These are phyloP conservation scores for Pseudognaphalium luteoalbum DNA, from an alignment of 129 eudicot species.

Conservation along the genomic window DNA sequence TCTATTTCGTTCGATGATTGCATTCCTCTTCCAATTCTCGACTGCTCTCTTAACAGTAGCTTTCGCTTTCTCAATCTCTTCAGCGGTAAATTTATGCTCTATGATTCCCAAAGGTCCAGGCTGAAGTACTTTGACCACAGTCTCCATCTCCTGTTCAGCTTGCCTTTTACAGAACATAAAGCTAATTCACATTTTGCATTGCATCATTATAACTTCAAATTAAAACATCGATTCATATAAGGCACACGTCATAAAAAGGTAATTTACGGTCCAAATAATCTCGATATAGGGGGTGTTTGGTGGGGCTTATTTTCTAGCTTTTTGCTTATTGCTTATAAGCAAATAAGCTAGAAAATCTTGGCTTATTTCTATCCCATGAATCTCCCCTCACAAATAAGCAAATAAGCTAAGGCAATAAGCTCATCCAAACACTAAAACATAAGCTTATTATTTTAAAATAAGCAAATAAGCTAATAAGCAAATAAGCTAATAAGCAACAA, in stretches of 20 bases:
- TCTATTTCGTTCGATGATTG: conserved; percentile 54
- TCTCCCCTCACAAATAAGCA: too few species aligned
- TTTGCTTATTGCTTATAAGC: too few species aligned
- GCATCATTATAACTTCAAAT: not conserved
- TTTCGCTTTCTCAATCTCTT: conserved; percentile 69
- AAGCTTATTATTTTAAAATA: too few species aligned
- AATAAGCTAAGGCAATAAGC: too few species aligned
- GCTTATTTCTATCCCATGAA: too few species aligned
- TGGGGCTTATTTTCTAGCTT: too few species aligned
- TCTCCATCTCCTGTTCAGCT: conserved; percentile 82
- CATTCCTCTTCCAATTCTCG: conserved; percentile 76
- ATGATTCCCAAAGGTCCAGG: conserved; percentile 94
- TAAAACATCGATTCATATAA: too few species aligned
- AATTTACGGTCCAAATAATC: not conserved
- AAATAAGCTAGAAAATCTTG: too few species aligned
- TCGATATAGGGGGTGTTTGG: too few species aligned
- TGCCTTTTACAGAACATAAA: conserved; percentile 47
- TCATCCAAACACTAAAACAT: too few species aligned
- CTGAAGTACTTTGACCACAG: conserved; percentile 75
- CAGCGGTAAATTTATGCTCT: conserved; percentile 76
- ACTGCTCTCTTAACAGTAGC: conserved; percentile 68
- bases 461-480: too few species aligned
- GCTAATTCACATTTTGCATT: not conserved
- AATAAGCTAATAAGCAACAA: too few species aligned
- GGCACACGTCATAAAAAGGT: not conserved